A percentile compares a stretch with the other conserved stretches of the same genome.
These are phyloP conservation scores for Mrakia frigida DNA, from an alignment of 768 basidiomycete species.

Conservation along the genomic window DNA sequence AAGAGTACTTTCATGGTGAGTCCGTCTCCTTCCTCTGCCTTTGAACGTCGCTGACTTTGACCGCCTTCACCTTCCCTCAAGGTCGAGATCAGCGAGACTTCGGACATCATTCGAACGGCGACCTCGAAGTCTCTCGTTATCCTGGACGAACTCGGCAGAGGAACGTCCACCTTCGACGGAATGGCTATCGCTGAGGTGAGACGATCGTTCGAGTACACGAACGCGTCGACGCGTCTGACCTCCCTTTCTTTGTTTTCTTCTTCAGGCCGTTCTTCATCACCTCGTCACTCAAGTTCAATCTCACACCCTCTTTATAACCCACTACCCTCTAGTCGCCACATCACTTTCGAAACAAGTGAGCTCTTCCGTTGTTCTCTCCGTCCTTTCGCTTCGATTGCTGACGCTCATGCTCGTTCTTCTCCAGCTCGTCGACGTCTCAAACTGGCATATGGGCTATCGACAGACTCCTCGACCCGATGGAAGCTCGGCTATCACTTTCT, in stretches of 20 bases:
- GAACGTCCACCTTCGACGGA: slow-evolving; percentile 90
- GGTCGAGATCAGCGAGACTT: slow-evolving; percentile 93
- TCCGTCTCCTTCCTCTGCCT: background rate
- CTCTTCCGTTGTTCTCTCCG: no score
- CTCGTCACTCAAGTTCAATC: slow-evolving; percentile 52
- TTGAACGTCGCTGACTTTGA: background rate
- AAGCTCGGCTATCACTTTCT: slow-evolving; percentile 72
- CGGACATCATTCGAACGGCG: slow-evolving; percentile 68
- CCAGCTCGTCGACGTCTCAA: slow-evolving; percentile 22
- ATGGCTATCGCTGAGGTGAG: slow-evolving; percentile 43
- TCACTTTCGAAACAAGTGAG: slow-evolving; percentile 7
- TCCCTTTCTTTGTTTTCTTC: background rate
- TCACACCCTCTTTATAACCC: slow-evolving; percentile 34
- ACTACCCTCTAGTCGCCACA: slow-evolving; percentile 9
- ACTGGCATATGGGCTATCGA: slow-evolving; percentile 70
- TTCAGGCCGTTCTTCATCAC: slow-evolving; percentile 62
- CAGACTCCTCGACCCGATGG: slow-evolving; percentile 50
- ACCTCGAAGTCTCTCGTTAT: slow-evolving; percentile 76
- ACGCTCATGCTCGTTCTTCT: no score
- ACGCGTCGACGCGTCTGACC: slow-evolving; percentile 25
- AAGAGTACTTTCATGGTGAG: slow-evolving; percentile 56
- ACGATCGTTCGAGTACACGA: slow-evolving; percentile 35
- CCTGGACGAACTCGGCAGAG: slow-evolving; percentile 75
- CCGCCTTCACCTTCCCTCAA: slow-evolving; percentile 46
- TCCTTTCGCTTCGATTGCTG: no score